Percentiles rank a stretch among this genome's conserved stretches.
Conservation (phyloP, 148 eudicot species). For the Rhododendron vialii region DNA sequence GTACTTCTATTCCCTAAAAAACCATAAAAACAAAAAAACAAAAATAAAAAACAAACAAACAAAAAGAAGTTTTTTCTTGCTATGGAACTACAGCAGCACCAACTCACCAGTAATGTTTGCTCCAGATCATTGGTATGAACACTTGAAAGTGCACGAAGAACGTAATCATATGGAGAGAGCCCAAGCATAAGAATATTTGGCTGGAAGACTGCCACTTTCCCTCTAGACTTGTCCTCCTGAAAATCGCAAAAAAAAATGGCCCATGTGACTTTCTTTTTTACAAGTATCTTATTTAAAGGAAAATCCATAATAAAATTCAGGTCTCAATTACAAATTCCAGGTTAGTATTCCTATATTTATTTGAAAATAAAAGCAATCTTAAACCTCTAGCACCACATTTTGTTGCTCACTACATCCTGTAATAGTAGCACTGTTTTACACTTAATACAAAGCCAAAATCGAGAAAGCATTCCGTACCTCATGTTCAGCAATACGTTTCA, state of each 20-base stretch:
- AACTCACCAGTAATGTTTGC: slow-evolving; percentile 81
- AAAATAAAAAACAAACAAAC: too few relatives aligned
- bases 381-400: neutral
- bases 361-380: neutral
- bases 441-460: neutral
- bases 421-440: neutral
- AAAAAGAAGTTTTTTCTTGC: neutral
- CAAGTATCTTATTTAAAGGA: neutral
- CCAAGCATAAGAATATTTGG: slow-evolving; percentile 85
- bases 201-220: slow-evolving; percentile 51
- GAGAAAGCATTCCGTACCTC: slow-evolving; percentile 41
- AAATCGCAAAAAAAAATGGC: slow-evolving; percentile 10
- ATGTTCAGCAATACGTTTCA: slow-evolving; percentile 70
- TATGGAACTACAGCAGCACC: neutral
- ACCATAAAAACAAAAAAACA: neutral
- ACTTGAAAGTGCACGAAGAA: slow-evolving; percentile 76
- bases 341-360: neutral
- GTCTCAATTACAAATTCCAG: neutral
- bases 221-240: slow-evolving; percentile 76
- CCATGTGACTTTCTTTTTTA: neutral
- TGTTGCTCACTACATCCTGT: neutral
- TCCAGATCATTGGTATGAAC: slow-evolving; percentile 92
- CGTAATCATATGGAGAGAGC: slow-evolving; percentile 72
- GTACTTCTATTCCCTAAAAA: neutral
- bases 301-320: neutral